Conservation (phyloP, 805 yeast species). For the Saturnispora quitensis region DNA sequence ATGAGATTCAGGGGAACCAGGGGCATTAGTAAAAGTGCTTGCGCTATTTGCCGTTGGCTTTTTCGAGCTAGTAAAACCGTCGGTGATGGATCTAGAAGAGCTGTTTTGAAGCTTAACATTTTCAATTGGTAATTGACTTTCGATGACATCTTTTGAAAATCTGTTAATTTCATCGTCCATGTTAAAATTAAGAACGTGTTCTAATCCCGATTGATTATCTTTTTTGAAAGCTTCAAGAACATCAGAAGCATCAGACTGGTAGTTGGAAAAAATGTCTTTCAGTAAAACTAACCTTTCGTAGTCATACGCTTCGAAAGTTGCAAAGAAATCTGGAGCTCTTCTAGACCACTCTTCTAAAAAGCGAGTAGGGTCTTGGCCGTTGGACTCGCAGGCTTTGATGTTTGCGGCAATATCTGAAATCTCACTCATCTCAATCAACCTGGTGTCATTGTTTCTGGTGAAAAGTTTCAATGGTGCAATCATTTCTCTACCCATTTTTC, state of each 20-base stretch:
- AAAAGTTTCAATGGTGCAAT: conserved; percentile 45
- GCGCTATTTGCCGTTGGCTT: neutral
- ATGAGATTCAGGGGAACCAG: conserved; percentile 6
- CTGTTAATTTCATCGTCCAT: conserved; percentile 52
- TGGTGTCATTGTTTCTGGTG: conserved; percentile 42
- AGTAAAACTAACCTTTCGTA: conserved; percentile 49
- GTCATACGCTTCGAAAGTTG: conserved; percentile 67
- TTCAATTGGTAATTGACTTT: conserved; percentile 23
- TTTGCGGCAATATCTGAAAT: conserved; percentile 20
- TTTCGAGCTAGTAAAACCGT: conserved; percentile 14
- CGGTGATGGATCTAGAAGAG: conserved; percentile 10
- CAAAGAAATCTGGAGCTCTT: conserved; percentile 69
- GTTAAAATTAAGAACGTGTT: conserved; percentile 53
- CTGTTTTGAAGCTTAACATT: conserved; percentile 12
- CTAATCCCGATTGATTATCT: conserved; percentile 55
- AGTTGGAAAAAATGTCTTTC: conserved; percentile 57
- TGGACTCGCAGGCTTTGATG: conserved; percentile 14
- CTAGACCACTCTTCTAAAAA: conserved; percentile 62
- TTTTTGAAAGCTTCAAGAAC: conserved; percentile 35
- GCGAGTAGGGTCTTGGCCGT: conserved; percentile 26
- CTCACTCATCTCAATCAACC: conserved; percentile 34
- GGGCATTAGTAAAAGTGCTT: neutral
- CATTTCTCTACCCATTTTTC: conserved; percentile 45
- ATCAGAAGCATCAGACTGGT: conserved; percentile 53
- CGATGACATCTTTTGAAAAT: conserved; percentile 35